Conservation (phyloP, 2,329 filamentous ascomycete genomes). For the Botrytis elliptica region DNA sequence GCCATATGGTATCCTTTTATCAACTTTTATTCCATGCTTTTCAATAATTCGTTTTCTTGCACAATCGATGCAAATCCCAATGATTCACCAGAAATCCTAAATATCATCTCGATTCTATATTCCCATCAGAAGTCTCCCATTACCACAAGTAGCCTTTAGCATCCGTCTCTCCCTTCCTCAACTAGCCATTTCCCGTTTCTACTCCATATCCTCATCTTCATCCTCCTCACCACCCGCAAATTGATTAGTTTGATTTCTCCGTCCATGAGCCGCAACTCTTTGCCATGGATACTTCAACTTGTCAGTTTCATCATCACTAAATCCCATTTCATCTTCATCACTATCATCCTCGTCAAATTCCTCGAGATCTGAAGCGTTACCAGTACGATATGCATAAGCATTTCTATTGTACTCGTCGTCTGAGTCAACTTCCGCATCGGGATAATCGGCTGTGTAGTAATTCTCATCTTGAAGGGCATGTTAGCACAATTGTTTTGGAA, state of each 20-base stretch:
- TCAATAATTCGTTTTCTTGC: not conserved
- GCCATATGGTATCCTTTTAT: not conserved
- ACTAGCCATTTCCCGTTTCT: not conserved
- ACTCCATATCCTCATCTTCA: slow-evolving; percentile 7
- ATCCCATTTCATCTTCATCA: slow-evolving; percentile 32
- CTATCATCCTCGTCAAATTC: slow-evolving; percentile 33
- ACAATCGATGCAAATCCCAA: not conserved
- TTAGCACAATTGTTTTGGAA: slow-evolving; percentile 23
- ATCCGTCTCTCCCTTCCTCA: not conserved
- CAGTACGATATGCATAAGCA: slow-evolving; percentile 53
- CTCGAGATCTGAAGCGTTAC: slow-evolving; percentile 37
- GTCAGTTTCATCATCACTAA: slow-evolving; percentile 35
- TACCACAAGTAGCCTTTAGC: not conserved
- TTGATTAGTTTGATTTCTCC: not conserved
- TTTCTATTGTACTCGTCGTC: slow-evolving; percentile 64
- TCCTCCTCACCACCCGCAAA: not conserved
- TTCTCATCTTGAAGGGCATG: slow-evolving; percentile 59
- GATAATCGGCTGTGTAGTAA: slow-evolving; percentile 77
- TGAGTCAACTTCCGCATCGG: slow-evolving; percentile 73
- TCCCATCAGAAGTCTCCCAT: not conserved
- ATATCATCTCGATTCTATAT: not conserved
- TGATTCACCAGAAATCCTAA: not conserved
- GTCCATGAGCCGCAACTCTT: not conserved
- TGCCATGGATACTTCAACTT: slow-evolving; percentile 35
- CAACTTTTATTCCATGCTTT: not conserved